Evolutionary conservation across 331 rosid genomes (phyloP).

Genomic region (Quercus tomentella): DNA sequence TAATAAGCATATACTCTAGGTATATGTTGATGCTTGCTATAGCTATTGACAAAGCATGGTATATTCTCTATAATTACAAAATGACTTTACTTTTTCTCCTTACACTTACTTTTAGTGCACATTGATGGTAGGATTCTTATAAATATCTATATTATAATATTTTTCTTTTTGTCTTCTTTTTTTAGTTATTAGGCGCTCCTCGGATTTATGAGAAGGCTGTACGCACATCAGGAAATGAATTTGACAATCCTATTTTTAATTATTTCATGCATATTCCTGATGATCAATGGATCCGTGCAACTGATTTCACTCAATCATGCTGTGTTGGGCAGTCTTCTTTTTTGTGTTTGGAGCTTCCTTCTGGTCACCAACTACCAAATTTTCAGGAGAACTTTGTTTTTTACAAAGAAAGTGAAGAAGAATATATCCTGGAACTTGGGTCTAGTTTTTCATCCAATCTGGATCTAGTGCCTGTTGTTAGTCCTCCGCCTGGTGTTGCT

Average conservation of each 20-base stretch:
- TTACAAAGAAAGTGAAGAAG: conserved; percentile 38
- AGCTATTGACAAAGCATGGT: background rate
- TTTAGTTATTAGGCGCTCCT: conserved; percentile 61
- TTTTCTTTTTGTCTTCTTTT: conserved; percentile 6
- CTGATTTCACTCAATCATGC: conserved; percentile 61
- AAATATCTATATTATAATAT: conserved; percentile 1
- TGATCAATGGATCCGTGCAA: conserved; percentile 64
- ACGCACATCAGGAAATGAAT: conserved; percentile 25
- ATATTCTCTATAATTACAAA: background rate
- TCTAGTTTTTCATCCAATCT: conserved; percentile 32
- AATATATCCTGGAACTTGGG: conserved; percentile 35
- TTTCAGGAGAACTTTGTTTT: conserved; percentile 50
- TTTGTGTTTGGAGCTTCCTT: conserved; percentile 59
- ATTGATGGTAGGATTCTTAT: background rate
- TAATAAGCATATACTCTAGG: background rate
- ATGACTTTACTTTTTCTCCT: background rate
- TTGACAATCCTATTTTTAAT: conserved; percentile 34
- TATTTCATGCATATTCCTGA: conserved; percentile 40
- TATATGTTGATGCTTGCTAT: background rate
- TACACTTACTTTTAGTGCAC: background rate
- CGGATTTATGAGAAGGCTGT: conserved; percentile 54
- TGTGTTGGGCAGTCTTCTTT: conserved; percentile 67
- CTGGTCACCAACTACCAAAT: conserved; percentile 39
- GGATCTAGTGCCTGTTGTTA: conserved; percentile 62
- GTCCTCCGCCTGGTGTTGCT: conserved; percentile 41